Evolutionary conservation across 2,329 filamentous ascomycete species (phyloP).

Genomic region (Colletotrichum siamense): DNA sequence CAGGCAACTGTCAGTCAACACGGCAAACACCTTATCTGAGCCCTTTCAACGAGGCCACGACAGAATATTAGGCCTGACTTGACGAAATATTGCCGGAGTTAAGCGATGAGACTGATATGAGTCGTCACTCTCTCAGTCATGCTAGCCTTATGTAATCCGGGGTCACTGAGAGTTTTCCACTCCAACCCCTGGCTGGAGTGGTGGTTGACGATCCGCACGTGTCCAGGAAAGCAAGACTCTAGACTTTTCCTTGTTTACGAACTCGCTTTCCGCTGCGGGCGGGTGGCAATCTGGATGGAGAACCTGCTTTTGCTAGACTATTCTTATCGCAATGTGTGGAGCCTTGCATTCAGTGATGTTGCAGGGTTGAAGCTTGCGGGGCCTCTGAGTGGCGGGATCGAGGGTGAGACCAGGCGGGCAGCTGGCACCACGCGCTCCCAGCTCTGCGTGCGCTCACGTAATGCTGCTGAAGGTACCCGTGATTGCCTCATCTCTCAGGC

Average conservation of each 20-base stretch:
- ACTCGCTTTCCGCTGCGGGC: not conserved
- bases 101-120: not conserved
- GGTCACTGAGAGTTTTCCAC: not conserved
- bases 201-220: not conserved
- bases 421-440: not conserved
- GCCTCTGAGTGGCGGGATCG: not conserved
- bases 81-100: not conserved
- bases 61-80: not conserved
- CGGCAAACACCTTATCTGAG: not conserved
- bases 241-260: not conserved
- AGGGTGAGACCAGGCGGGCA: not conserved
- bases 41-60: not conserved
- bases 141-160: not conserved
- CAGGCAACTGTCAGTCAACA: not conserved
- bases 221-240: not conserved
- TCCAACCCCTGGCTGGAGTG: not conserved
- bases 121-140: not conserved
- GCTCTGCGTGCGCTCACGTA: not conserved
- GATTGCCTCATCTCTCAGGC: slow-evolving; percentile 15
- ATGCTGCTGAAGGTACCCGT: not conserved
- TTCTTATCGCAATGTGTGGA: slow-evolving; percentile 8
- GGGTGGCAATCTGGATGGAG: not conserved
- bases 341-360: not conserved
- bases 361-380: not conserved
- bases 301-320: not conserved